Base-by-base conservation (phyloP, 768 basidiomycete species). In the Rhodotorula graminis region DNA sequence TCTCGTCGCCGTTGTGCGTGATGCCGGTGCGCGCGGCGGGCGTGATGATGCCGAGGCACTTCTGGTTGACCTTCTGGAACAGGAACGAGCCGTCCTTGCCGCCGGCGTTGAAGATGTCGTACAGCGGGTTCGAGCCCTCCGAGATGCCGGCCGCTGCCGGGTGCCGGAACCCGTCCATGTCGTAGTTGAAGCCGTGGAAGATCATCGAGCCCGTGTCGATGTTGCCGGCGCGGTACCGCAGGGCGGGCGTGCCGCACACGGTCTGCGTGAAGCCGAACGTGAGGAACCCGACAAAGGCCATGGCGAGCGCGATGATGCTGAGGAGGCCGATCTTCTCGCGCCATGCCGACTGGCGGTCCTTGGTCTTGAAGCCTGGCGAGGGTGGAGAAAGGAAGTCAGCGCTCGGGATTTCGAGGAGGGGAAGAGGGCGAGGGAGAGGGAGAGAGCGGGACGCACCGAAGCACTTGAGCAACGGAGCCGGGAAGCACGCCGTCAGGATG, bases 271-370 rank as follows among this genome's bases (percentile, higher is more conserved):
- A 99, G 15, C 96, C 96, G 82, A 99, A 99, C 19, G 96, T 99
- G 80, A 99, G 85, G 87, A 92, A 99, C 79, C 94, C 96, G 78
- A 99, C 96, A 65, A 84, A 87, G 27, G 91, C 90, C 94, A 98
- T 96, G 73, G 93, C 85, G n/a, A 81, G 10, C 25, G 86, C 80
- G 79, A 95, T 92, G 81, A 97, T 84, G 75, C 85, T 83, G 61
- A 99, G 84, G 37, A 99, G 86, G 15, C 95, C 96, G 82, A 97
- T 92, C 84, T 99, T 99, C 83, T 99, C 96, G 74, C 96, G 86
- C 94, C 94, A 99, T 56, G 96, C 96, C 61, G 93, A 88, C 80
- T 96, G 93, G 76, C 90, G 90, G 75, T 99, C 96, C 0, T 92
- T 90, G 42, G 89, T 94, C 66, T 86, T 86, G 75, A 96, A 89